phyloP scores from a whole-genome alignment of 2,329 filamentous ascomycete genomes.

The Hymenotorrendiella dingleyae region DNA sequence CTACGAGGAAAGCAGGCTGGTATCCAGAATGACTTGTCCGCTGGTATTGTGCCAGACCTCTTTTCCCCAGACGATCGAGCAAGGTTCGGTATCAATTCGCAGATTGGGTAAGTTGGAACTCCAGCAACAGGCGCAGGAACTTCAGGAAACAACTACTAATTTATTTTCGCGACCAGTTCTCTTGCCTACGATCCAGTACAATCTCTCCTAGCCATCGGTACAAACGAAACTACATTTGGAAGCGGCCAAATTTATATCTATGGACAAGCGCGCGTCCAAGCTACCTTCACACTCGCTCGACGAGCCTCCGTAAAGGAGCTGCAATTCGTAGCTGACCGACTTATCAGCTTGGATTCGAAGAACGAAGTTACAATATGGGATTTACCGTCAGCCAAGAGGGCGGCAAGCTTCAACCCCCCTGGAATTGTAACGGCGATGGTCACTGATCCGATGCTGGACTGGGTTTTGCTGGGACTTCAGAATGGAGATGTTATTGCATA shows the following conservation, averaged over 20 bases:
- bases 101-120: slow-evolving; percentile 49
- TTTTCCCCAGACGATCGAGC: slow-evolving; percentile 81
- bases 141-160: slow-evolving; percentile 8
- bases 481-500: slow-evolving; percentile 87
- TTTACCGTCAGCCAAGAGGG: slow-evolving; percentile 59
- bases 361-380: slow-evolving; percentile 85
- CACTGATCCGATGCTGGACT: slow-evolving; percentile 88
- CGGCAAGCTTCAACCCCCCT: slow-evolving; percentile 68
- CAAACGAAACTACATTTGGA: slow-evolving; percentile 79
- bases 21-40: slow-evolving; percentile 85
- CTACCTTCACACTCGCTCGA: slow-evolving; percentile 64
- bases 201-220: slow-evolving; percentile 87
- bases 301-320: slow-evolving; percentile 70
- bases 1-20: slow-evolving; percentile 89
- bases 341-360: slow-evolving; percentile 77
- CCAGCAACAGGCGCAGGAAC: too few species aligned
- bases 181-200: slow-evolving; percentile 91
- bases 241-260: slow-evolving; percentile 84
- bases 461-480: slow-evolving; percentile 78
- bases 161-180: slow-evolving; percentile 49
- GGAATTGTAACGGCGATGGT: slow-evolving; percentile 68
- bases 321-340: slow-evolving; percentile 79
- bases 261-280: slow-evolving; percentile 74
- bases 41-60: slow-evolving; percentile 67
- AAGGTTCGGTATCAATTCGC: slow-evolving; percentile 76